phyloP scores from a whole-genome alignment of 768 basidiomycete species.

The Jaapia argillacea region DNA sequence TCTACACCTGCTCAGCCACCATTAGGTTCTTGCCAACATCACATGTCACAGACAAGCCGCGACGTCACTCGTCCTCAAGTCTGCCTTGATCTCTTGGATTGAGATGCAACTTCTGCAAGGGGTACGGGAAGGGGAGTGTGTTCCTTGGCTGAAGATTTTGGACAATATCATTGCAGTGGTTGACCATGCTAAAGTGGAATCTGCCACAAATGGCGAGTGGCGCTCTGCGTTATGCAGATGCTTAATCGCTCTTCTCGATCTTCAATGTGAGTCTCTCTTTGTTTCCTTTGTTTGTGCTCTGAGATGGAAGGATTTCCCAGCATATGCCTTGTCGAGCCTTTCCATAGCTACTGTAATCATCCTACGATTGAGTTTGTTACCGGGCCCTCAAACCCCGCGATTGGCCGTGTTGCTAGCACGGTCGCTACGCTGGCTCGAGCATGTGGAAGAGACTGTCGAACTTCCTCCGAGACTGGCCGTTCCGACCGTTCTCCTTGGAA shows the following conservation, averaged over 20 bases:
- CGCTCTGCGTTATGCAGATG: not conserved
- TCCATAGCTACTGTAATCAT: too few relatives aligned
- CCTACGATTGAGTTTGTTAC: too few relatives aligned
- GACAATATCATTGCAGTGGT: not conserved
- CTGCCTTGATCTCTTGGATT: not conserved
- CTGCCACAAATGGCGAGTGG: not conserved
- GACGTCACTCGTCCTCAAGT: not conserved
- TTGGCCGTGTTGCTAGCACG: too few relatives aligned
- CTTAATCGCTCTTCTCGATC: not conserved
- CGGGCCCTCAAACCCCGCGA: too few relatives aligned
- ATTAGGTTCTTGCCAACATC: not conserved
- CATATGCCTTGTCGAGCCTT: too few relatives aligned
- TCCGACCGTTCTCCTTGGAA: too few relatives aligned
- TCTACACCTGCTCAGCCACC: not conserved
- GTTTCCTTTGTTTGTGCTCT: too few relatives aligned
- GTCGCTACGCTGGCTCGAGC: too few relatives aligned
- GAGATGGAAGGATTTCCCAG: too few relatives aligned
- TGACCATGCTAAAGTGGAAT: not conserved
- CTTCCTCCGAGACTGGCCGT: too few relatives aligned
- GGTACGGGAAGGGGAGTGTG: not conserved
- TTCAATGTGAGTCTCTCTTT: not conserved
- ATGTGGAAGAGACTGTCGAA: too few relatives aligned
- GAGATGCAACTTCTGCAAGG: not conserved
- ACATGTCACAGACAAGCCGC: not conserved
- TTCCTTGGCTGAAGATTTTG: not conserved